Evolutionary conservation across 441 rosid genomes (phyloP), one percentile per base, ranked within the genome.

Genomic region (Croton setiger): DNA sequence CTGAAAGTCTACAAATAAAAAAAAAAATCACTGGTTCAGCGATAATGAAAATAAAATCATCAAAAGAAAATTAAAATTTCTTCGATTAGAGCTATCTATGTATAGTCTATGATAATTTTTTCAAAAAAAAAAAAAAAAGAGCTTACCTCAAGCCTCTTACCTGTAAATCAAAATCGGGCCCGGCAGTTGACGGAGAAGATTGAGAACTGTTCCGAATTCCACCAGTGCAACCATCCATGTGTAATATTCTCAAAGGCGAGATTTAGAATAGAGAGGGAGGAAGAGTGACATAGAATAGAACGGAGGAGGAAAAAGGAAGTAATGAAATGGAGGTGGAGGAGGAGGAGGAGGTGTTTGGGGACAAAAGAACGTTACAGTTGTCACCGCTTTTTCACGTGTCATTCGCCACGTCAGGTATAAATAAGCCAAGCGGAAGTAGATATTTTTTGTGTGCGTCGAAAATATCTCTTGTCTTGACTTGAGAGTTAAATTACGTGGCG

Each of bases 371-470:
- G 77, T 31, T 67, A 78, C 86, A 80, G 82, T 70, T 85, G 86
- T 77, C 80, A 66, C 60, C 70, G 14, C 82, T 79, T 85, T 83
- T 79, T 73, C 86, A 83, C 81, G 87, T 83, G 85, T 80, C 78
- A 21, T 4, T 3, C 68, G 82, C 85, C 90, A 86, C 75, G 85
- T 86, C 87, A 72, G 6, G 7, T 60, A 27, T 27, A 6, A 33
- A 55, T 15, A 27, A 13, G 55, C 41, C 1, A 7, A 64, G 49
- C 31, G n/a, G 54, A 39, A 53, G 60, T 54, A 83, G 85, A 85
- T 83, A 81, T 85, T 83, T 85, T 55, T 44, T 64, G 43, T 27
- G 57, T 0, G 20, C 8, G 4, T 51, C 62, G 37, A 79, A 82
- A 82, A 85, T 85, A 83, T 83, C 83, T 83, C 33, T 23, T 33